These are phyloP conservation scores for Penicillium paneum DNA, from an alignment of 2,329 filamentous ascomycete species.

Conservation along the genomic window DNA sequence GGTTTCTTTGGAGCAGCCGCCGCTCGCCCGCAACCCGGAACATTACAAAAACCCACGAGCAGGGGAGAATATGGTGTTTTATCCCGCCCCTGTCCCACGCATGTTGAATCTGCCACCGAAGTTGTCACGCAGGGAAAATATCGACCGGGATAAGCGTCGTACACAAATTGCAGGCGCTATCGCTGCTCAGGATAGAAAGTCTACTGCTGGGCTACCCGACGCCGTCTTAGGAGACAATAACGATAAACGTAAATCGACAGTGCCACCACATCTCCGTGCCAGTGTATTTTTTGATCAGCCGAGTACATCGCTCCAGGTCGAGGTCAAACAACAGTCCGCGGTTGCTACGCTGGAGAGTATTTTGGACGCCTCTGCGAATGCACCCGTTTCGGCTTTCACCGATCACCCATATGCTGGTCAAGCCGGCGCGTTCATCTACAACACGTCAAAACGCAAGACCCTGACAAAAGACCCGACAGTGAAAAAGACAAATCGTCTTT, in stretches of 20 bases:
- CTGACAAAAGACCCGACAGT: slow-evolving; percentile 21
- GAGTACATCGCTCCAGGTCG: slow-evolving; percentile 53
- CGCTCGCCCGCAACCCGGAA: slow-evolving; percentile 39
- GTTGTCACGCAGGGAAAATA: slow-evolving; percentile 68
- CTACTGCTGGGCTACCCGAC: slow-evolving; percentile 46
- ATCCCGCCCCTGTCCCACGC: slow-evolving; percentile 88
- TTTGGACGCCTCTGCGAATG: slow-evolving; percentile 79
- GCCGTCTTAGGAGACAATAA: slow-evolving; percentile 20
- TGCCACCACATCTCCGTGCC: slow-evolving; percentile 85
- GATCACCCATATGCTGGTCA: slow-evolving; percentile 80
- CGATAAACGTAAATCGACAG: slow-evolving; percentile 44
- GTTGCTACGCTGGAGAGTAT: slow-evolving; percentile 88
- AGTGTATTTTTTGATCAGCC: slow-evolving; percentile 83
- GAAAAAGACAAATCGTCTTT: slow-evolving; percentile 32
- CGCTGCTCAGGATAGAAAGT: slow-evolving; percentile 53
- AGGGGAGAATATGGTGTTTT: slow-evolving; percentile 83
- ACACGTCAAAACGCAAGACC: slow-evolving; percentile 39
- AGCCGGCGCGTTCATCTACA: slow-evolving; percentile 72
- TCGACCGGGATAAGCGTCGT: slow-evolving; percentile 65
- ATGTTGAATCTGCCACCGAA: slow-evolving; percentile 91
- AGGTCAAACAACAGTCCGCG: slow-evolving; percentile 71
- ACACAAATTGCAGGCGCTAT: slow-evolving; percentile 69
- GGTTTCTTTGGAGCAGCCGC: slow-evolving; percentile 40
- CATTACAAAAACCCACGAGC: slow-evolving; percentile 48
- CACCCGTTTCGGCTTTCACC: slow-evolving; percentile 87